These are phyloP conservation scores for Curvularia verruculosa DNA, from an alignment of 2,329 filamentous ascomycete species.

Conservation along the genomic window DNA sequence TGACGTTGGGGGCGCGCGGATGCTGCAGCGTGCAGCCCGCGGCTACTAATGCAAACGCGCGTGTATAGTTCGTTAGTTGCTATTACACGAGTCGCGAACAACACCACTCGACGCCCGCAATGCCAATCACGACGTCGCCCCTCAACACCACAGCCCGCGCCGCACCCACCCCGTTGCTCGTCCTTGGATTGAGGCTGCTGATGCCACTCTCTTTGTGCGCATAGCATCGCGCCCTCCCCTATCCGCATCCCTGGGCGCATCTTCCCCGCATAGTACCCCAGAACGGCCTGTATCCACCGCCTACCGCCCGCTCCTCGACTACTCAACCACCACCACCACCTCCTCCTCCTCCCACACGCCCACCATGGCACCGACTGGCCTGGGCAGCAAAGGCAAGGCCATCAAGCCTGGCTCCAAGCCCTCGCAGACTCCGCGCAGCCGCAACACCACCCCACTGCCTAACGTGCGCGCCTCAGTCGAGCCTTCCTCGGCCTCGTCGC, in stretches of 20 bases:
- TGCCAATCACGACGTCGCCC: neutral
- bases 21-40: neutral
- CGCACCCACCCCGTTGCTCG: neutral
- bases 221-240: neutral
- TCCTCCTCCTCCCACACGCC: too few relatives aligned
- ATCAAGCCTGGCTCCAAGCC: conserved; percentile 47
- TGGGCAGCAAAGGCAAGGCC: conserved; percentile 59
- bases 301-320: neutral
- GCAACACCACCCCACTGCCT: conserved; percentile 77
- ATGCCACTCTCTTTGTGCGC: neutral
- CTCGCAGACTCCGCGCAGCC: conserved; percentile 59
- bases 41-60: neutral
- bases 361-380: conserved; percentile 41
- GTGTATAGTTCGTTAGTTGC: too few relatives aligned
- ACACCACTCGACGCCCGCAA: neutral
- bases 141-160: neutral
- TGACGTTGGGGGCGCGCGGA: neutral
- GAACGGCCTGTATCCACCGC: conserved; percentile 1
- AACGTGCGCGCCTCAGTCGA: conserved; percentile 56
- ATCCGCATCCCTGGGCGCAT: conserved; percentile 3
- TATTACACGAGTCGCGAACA: neutral
- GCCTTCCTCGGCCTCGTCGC: conserved; percentile 54
- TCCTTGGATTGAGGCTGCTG: neutral
- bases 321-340: neutral
- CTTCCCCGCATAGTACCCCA: conserved; percentile 19